Evolutionary conservation across 139 green algal genomes (phyloP), one percentile per base, ranked within the genome.

Genomic region (Micractinium sp.): DNA sequence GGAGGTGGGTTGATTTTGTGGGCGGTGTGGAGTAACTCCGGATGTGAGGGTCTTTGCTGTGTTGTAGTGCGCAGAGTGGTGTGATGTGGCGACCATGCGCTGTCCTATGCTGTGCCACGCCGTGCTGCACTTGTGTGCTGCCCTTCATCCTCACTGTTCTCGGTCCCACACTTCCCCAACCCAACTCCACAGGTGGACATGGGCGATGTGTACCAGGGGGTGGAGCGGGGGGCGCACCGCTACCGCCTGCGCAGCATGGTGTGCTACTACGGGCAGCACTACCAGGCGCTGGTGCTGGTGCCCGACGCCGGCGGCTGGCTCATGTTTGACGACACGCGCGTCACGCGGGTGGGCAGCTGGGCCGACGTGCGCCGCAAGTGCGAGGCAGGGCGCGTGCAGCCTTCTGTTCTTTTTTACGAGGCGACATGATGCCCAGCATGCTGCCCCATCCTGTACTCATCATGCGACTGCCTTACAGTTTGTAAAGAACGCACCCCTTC

Each of bases 241-340:
- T 95, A 94, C 89, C 61, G 85, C 73, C 92, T 97, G 78, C 84
- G 90, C 87, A 90, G 88, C 86, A 91, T 95, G 91, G 95, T 97
- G 81, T 96, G 94, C 87, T 97, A 96, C 92, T 97, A 96, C 81
- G 95, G 95, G n/a, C 33, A 39, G 74, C 74, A 80, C 74, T 80
- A 80, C 74, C 77, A 96, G 86, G 96, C 94, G 75, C 96, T 97
- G 78, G 94, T 97, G 82, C 67, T 89, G 71, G 56, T 93, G 85
- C 79, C 41, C 0, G 78, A 91, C 25, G 80, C 93, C n/a, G 82
- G 47, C n/a, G 82, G 47, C 61, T 97, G 95, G 95, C 88, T 97
- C 36, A 91, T 97, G 92, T 96, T 97, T 67, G 95, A 97, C 84
- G 95, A 97, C 89, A 93, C 92, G 0, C 91, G 77, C 25, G 85